Percentiles rank a stretch among this genome's conserved stretches.
Evolutionary conservation across 768 basidiomycete species (phyloP).

Genomic region (Suillus brevipes): DNA sequence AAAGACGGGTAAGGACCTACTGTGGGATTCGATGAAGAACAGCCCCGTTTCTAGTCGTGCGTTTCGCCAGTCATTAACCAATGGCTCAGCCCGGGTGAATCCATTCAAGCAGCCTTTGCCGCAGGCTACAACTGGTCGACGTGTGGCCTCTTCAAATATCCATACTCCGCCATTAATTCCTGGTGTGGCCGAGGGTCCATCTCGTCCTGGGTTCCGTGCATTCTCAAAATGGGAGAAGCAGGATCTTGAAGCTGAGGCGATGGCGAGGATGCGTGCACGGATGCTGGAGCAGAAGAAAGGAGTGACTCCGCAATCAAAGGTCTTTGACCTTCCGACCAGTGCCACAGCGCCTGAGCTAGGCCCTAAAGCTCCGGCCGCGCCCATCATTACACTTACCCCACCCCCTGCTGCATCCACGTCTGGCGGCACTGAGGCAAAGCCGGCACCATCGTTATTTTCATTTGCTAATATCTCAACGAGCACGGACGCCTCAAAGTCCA

Average conservation of each 20-base stretch:
- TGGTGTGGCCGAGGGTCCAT: constrained; percentile 56
- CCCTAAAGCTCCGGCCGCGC: constrained; percentile 22
- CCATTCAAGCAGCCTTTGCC: constrained; percentile 43
- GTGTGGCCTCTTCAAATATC: constrained; percentile 40
- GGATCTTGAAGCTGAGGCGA: constrained; percentile 77
- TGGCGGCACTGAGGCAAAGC: constrained; percentile 17
- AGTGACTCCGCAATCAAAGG: constrained; percentile 37
- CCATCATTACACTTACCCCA: constrained; percentile 31
- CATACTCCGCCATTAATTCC: constrained; percentile 27
- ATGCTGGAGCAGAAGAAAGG: constrained; percentile 46
- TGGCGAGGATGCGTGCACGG: constrained; percentile 66
- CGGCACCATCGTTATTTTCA: constrained; percentile 17
- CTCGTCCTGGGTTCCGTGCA: constrained; percentile 42
- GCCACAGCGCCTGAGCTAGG: constrained; percentile 24
- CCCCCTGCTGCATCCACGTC: constrained; percentile 11
- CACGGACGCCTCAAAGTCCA: constrained; percentile 12
- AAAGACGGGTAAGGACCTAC: constrained; percentile 60
- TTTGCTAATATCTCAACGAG: constrained; percentile 11
- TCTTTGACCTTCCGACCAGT: constrained; percentile 30
- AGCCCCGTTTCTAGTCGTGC: constrained; percentile 41
- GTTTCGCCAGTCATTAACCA: constrained; percentile 50
- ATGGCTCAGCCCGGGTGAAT: constrained; percentile 46
- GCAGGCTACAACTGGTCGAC: constrained; percentile 41
- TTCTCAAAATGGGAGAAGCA: constrained; percentile 88
- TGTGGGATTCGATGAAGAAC: constrained; percentile 64